Percentiles rank a stretch among this genome's conserved stretches.
Evolutionary conservation across 768 basidiomycete species (phyloP).

Genomic region (Tulasnella sp.): DNA sequence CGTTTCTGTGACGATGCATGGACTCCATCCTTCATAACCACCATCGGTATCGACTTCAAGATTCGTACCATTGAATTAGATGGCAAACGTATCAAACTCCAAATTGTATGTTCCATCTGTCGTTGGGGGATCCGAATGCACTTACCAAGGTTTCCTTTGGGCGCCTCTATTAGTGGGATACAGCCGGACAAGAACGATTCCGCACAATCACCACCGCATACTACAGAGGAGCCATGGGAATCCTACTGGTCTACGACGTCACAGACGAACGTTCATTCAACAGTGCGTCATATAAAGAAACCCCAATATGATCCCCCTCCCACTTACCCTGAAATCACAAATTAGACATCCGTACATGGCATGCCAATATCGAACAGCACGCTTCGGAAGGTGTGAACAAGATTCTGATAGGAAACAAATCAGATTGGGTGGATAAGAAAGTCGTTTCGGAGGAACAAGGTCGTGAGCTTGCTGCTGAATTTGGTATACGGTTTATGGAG

Average conservation of each 20-base stretch:
- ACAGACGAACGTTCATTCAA: constrained; percentile 91
- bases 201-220: constrained; percentile 97
- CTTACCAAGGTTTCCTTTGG: not conserved
- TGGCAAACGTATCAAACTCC: constrained; percentile 96
- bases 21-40: constrained; percentile 98
- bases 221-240: constrained; percentile 98
- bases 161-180: constrained; percentile 68
- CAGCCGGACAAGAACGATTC: constrained; percentile 97
- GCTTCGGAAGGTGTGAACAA: constrained; percentile 99
- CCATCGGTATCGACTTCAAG: constrained; percentile 99
- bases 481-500: constrained; percentile 95
- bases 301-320: not conserved
- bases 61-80: constrained; percentile 97
- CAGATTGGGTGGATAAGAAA: constrained; percentile 94
- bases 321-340: not conserved
- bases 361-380: constrained; percentile 94
- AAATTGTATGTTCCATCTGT: constrained; percentile 56
- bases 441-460: constrained; percentile 87
- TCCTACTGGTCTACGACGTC: constrained; percentile 96
- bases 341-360: constrained; percentile 95
- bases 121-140: too few relatives aligned
- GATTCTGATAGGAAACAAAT: constrained; percentile 98
- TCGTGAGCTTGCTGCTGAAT: constrained; percentile 78
- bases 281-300: constrained; percentile 36
- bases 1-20: constrained; percentile 99